Evolutionary conservation across 176 grass and related monocot species (phyloP), one percentile per base, ranked within the genome.

Genomic region (Ensete ventricosum): DNA sequence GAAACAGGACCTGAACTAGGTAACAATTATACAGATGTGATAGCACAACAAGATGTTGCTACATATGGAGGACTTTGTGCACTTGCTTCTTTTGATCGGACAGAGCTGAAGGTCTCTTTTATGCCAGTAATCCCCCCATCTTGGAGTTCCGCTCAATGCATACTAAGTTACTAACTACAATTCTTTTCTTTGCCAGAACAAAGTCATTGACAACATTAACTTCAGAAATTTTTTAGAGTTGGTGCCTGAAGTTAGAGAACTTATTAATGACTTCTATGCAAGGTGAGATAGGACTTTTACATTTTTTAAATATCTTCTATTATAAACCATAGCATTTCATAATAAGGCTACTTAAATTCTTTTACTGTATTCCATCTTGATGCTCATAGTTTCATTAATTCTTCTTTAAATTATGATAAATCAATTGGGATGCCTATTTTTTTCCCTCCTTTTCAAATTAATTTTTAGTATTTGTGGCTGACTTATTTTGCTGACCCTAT

Each of bases 211-310:
- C 74, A 99, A 95, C 55, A 83, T 85, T 74, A 93, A 85, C 83
- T 99, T 99, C 84, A 84, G 96, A 27, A 88, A 99, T 81, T 95
- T 99, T 86, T 82, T 99, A 74, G 96, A 99, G 78, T 84, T 99
- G 79, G 84, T 94, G 69, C 96, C 96, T 82, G 96, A 99, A 95
- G 90, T 91, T 54, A 84, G 96, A 81, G 96, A 99, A 75, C 87
- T 99, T 72, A 92, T 99, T 66, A 89, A 99, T 86, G 96, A 99
- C 72, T 99, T 99, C 77, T 99, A 99, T 82, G 83, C 91, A 81
- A 99, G 96, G 96, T 99, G 83, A 8, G 62, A 67, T 58, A 71
- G 8, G 16, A 9, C 20, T 52, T 26, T 14, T 21, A 27, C 11
- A 8, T 21, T 21, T 49, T 21, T 14, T 0, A 43, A 43, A 43